phyloP scores from a whole-genome alignment of 352 stramenopile species.

The Achlya hypogyna region DNA sequence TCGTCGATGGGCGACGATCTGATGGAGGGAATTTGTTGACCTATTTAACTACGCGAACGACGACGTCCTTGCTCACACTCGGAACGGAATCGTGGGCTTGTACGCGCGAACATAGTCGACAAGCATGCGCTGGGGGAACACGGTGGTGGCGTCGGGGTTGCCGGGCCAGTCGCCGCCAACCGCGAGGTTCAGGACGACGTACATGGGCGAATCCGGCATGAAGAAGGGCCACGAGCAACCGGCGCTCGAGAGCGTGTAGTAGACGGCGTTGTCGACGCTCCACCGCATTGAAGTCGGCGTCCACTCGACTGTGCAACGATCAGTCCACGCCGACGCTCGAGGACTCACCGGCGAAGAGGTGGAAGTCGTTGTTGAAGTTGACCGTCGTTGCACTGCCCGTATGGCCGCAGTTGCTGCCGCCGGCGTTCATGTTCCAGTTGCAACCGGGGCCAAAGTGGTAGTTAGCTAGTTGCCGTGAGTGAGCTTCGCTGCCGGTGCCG shows the following conservation, averaged over 20 bases:
- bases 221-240: background rate
- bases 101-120: constrained; percentile 15
- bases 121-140: constrained; percentile 9
- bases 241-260: background rate
- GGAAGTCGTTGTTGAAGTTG: background rate
- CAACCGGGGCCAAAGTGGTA: constrained; percentile 7
- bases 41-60: background rate
- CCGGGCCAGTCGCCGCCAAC: constrained; percentile 11
- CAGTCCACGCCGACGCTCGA: background rate
- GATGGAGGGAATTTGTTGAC: constrained; percentile 6
- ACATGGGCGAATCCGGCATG: constrained; percentile 6
- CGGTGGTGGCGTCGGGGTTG: background rate
- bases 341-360: constrained; percentile 1
- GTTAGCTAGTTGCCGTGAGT: background rate
- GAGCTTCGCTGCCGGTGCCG: too few species aligned
- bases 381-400: background rate
- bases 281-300: background rate
- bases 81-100: background rate
- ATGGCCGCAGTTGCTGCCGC: background rate
- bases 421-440: background rate
- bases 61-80: background rate
- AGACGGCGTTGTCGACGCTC: background rate
- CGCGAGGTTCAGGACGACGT: constrained; percentile 14
- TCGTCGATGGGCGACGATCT: constrained; percentile 15
- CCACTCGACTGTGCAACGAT: background rate